Conservation (phyloP, 805 yeast genomes). For the Saccharomycopsis babjevae region DNA sequence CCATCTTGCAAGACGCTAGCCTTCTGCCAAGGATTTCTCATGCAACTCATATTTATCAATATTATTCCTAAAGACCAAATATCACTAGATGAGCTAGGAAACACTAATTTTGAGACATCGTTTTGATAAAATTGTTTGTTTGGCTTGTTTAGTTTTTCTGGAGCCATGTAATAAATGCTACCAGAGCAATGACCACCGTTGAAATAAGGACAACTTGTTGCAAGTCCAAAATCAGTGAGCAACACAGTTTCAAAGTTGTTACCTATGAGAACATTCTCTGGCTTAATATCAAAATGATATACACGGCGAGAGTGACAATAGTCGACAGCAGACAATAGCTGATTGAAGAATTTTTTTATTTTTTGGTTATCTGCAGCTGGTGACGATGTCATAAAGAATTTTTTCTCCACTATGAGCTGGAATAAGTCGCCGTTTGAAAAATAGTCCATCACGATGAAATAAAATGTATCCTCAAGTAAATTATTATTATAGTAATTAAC, state of each 20-base stretch:
- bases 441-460: conserved; percentile 75
- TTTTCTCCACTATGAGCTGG: conserved; percentile 68
- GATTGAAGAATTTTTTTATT: conserved; percentile 53
- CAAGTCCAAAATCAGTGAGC: conserved; percentile 85
- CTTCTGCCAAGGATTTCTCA: conserved; percentile 85
- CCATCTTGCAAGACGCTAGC: conserved; percentile 51
- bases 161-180: conserved; percentile 86
- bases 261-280: conserved; percentile 78
- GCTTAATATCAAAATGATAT: conserved; percentile 91
- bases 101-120: conserved; percentile 24
- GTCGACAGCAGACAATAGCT: conserved; percentile 72
- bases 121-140: not conserved
- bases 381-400: conserved; percentile 47
- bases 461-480: conserved; percentile 20
- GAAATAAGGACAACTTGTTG: conserved; percentile 48
- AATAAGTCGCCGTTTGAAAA: conserved; percentile 80
- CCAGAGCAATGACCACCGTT: conserved; percentile 76
- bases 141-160: conserved; percentile 47
- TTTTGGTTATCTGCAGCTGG: conserved; percentile 19
- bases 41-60: conserved; percentile 67
- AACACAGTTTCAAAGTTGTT: conserved; percentile 44
- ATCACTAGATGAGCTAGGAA: conserved; percentile 71
- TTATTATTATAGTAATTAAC: conserved; percentile 38
- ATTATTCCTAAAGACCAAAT: conserved; percentile 83
- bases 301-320: conserved; percentile 78